These are phyloP conservation scores for Dinochytrium kinnereticum DNA, from an alignment of 371 early-diverging fungal genomes.

Conservation along the genomic window DNA sequence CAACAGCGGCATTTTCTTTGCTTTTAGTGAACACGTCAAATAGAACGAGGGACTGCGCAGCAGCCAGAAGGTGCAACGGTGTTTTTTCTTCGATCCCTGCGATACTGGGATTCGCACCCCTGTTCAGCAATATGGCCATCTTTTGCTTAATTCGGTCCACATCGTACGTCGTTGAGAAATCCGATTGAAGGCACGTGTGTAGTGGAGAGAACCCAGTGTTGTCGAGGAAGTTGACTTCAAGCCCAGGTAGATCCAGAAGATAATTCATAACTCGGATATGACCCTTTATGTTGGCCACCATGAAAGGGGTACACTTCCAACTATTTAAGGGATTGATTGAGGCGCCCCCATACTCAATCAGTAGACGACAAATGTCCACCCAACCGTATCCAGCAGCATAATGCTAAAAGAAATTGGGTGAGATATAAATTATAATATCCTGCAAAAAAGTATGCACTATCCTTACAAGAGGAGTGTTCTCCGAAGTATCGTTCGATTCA, in stretches of 20 bases:
- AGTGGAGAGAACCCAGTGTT: conserved; percentile 58
- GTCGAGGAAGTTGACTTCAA: conserved; percentile 60
- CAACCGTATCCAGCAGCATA: conserved; percentile 57
- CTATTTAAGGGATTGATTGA: conserved; percentile 53
- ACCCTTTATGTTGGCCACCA: conserved; percentile 66
- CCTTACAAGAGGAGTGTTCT: conserved; percentile 51
- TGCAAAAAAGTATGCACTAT: neutral
- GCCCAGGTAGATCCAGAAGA: conserved; percentile 47
- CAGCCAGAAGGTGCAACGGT: conserved; percentile 51
- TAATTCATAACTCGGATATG: conserved; percentile 56
- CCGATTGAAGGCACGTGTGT: conserved; percentile 48
- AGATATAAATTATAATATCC: neutral
- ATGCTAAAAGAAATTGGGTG: neutral
- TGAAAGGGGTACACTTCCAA: conserved; percentile 65
- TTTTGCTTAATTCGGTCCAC: conserved; percentile 44
- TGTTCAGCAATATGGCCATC: conserved; percentile 45
- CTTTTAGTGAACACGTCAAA: neutral
- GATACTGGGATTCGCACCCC: conserved; percentile 52
- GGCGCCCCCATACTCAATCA: conserved; percentile 52
- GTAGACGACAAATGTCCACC: conserved; percentile 47
- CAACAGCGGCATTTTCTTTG: neutral
- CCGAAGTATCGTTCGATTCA: conserved; percentile 55
- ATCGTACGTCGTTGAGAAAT: conserved; percentile 40
- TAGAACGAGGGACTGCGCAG: neutral
- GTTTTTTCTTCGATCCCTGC: conserved; percentile 56